These are phyloP conservation scores for Alternaria triticina DNA, from an alignment of 2,329 filamentous ascomycete genomes.

Conservation along the genomic window DNA sequence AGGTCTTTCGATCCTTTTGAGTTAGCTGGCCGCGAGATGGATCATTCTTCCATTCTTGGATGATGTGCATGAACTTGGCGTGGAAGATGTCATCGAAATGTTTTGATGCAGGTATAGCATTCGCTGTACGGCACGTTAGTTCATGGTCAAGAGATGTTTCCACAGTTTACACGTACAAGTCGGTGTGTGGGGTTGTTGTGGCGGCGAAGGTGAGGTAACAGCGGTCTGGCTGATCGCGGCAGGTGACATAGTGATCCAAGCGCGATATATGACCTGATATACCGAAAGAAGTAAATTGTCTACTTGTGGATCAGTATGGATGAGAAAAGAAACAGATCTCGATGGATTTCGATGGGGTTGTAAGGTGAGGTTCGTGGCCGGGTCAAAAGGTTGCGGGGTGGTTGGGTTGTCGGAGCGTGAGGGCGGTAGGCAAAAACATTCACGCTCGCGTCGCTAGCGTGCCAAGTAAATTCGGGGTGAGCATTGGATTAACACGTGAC, in stretches of 20 bases:
- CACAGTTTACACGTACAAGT: conserved; percentile 15
- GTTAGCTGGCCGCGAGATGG: conserved; percentile 37
- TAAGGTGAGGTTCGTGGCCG: conserved; percentile 18
- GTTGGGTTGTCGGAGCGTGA: conserved; percentile 33
- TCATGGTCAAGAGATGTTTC: not conserved
- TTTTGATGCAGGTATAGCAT: conserved; percentile 20
- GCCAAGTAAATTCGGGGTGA: conserved; percentile 17
- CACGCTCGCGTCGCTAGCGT: conserved; percentile 48
- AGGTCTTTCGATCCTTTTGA: conserved; percentile 40
- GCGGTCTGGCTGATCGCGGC: conserved; percentile 34
- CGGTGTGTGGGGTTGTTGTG: conserved; percentile 21
- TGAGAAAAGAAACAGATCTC: conserved; percentile 3
- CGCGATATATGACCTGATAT: conserved; percentile 35
- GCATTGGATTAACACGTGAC: conserved; percentile 37
- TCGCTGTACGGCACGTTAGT: conserved; percentile 16
- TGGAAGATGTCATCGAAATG: conserved; percentile 47
- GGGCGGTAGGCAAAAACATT: conserved; percentile 47
- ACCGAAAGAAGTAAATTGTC: conserved; percentile 19
- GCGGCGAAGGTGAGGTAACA: conserved; percentile 28
- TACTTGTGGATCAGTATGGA: conserved; percentile 1
- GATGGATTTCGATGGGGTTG: conserved; percentile 38
- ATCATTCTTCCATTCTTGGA: conserved; percentile 40
- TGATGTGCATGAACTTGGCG: conserved; percentile 42
- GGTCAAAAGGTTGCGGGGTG: conserved; percentile 25
- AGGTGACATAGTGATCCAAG: conserved; percentile 42